Evolutionary conservation across 768 basidiomycete genomes (phyloP).

Genomic region (Royoungia palumana): DNA sequence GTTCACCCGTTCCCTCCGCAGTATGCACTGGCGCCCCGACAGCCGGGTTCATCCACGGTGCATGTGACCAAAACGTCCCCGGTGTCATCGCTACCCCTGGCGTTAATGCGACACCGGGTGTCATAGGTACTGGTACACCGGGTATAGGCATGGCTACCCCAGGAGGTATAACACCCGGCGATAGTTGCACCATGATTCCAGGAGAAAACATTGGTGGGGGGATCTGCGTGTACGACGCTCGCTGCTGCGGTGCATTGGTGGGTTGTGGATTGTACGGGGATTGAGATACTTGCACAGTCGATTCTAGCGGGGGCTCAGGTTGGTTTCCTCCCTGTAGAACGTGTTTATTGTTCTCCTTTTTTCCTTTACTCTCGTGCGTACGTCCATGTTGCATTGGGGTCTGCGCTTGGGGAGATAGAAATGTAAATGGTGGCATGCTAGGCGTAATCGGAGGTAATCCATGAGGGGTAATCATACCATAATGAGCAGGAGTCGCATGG

Average conservation of each 20-base stretch:
- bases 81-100: conserved; percentile 73
- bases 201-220: conserved; percentile 30
- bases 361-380: neutral
- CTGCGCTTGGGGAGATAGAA: conserved; percentile 52
- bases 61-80: conserved; percentile 66
- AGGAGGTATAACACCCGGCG: conserved; percentile 23
- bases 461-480: conserved; percentile 59
- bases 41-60: conserved; percentile 55
- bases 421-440: conserved; percentile 93
- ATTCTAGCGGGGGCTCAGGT: conserved; percentile 3
- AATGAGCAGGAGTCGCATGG: conserved; percentile 22
- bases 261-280: conserved; percentile 11
- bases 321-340: conserved; percentile 7
- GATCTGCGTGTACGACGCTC: conserved; percentile 23
- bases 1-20: conserved; percentile 14
- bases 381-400: conserved; percentile 21
- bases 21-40: conserved; percentile 56
- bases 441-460: conserved; percentile 94
- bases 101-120: conserved; percentile 35
- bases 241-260: conserved; percentile 15
- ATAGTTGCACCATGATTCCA: conserved; percentile 28
- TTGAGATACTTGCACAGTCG: conserved; percentile 5
- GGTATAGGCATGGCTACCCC: conserved; percentile 20
- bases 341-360: conserved; percentile 3
- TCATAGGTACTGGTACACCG: conserved; percentile 24